phyloP scores from a whole-genome alignment of 768 basidiomycete genomes.

The Lentinus brumalis region DNA sequence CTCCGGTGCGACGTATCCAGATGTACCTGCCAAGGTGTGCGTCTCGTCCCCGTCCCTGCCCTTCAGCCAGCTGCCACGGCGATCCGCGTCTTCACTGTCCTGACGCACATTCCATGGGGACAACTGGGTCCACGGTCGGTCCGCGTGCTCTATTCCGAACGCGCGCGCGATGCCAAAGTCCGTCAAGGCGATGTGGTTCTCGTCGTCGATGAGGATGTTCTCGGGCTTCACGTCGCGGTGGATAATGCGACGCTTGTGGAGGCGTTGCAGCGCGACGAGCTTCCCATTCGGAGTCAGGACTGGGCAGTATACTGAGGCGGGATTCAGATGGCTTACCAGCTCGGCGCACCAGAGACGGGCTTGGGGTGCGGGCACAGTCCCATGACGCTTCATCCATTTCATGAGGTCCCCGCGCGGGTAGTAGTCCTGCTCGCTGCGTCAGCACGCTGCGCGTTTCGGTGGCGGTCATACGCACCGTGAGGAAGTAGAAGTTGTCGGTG shows the following conservation, averaged over 20 bases:
- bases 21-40: conserved; percentile 36
- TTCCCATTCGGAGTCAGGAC: neutral
- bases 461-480: conserved; percentile 10
- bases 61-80: neutral
- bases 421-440: conserved; percentile 9
- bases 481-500: conserved; percentile 24
- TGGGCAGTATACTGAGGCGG: too few relatives aligned
- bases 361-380: conserved; percentile 8
- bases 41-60: conserved; percentile 6
- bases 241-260: conserved; percentile 26
- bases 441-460: neutral
- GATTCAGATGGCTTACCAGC: conserved; percentile 7
- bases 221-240: conserved; percentile 35
- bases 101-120: conserved; percentile 5
- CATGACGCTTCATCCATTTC: conserved; percentile 12
- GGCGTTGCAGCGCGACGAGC: conserved; percentile 22
- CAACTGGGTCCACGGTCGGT: conserved; percentile 13
- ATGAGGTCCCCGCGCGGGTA: conserved; percentile 15
- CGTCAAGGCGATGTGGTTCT: conserved; percentile 26
- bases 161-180: conserved; percentile 28
- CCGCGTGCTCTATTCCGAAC: conserved; percentile 23
- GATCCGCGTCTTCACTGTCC: neutral
- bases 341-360: conserved; percentile 24
- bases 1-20: conserved; percentile 51
- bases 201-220: conserved; percentile 28